Base-by-base conservation (phyloP, 768 basidiomycete genomes). In the Mycena filopes region DNA sequence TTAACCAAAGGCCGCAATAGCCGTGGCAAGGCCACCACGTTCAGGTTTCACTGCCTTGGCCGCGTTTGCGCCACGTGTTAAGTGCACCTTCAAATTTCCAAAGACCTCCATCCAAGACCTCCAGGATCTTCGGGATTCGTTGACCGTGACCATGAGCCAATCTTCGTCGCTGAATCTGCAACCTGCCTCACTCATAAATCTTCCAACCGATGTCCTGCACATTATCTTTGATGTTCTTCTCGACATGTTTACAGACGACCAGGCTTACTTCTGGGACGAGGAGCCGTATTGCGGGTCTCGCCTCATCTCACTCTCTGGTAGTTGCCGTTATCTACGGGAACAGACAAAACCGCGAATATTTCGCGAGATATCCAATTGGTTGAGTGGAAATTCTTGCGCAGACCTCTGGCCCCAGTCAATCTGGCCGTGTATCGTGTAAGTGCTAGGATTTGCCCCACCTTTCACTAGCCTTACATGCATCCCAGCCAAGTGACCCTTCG, bases 351-450 rank as follows among this genome's bases (percentile, higher is more conserved):
- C 55, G 11, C 47, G 56, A 46, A 47, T 58, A 12, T 58, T 18
- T 40, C 56, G 45, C 0, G 56, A 58, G 31, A 46, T 48, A 2
- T 56, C 21, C n/a, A 56, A 56, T 21, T 46, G 55, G 55, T 36
- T 15, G 2, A 36, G 15, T 2, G 36, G 36, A 4, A 11, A 38
- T 31, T 36, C 56, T 29, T 46, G 18, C 8, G 23, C 45, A 48
- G 36, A 36, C 5, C 21, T 38, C 45, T 58, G 56, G 56, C 45
- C 56, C 4, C 13, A 18, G 0, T 26, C 1, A 10, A n/a, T 58
- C 21, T 33, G 55, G 55, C 55, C 55, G 16, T 46, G 45, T 1
- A 15, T 56, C 23, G 23, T 6, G 53, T 54, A 25, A 23, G 54
- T 31, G 15, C 28, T 11, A 23, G 3, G 25, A 26, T 8, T n/a